These are phyloP conservation scores for Cardiosporidium cionae DNA, from an alignment of 169 alveolate genomes.

Conservation along the genomic window DNA sequence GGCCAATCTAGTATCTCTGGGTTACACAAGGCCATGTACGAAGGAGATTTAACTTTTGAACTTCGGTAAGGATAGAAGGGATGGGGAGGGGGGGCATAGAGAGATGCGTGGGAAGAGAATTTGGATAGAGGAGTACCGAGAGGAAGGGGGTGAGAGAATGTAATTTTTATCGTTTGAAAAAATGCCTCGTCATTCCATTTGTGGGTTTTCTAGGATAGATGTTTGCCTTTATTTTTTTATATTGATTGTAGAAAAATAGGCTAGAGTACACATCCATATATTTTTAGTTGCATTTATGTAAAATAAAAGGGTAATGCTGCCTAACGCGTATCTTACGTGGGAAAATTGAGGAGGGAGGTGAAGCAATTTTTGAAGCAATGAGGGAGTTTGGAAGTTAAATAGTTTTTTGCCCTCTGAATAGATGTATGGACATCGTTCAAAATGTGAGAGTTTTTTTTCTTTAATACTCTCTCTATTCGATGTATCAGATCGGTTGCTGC, in stretches of 20 bases:
- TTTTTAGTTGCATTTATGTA: too few species aligned
- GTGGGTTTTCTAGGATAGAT: background rate
- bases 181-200: background rate
- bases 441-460: background rate
- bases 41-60: conserved; percentile 28
- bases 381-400: too few species aligned
- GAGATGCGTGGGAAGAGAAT: background rate
- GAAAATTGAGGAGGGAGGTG: too few species aligned
- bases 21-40: conserved; percentile 13
- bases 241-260: too few species aligned
- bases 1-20: conserved; percentile 18
- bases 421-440: too few species aligned
- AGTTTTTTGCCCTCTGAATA: too few species aligned
- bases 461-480: background rate
- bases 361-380: too few species aligned
- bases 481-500: conserved; percentile 55
- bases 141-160: background rate
- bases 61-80: conserved; percentile 18
- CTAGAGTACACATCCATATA: too few species aligned
- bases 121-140: background rate
- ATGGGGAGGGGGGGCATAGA: background rate
- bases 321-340: too few species aligned
- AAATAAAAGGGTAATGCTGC: too few species aligned
- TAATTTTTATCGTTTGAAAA: background rate
- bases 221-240: too few species aligned